Percentiles rank a stretch among this genome's conserved stretches.
Evolutionary conservation across 2,329 filamentous ascomycete species (phyloP).

Genomic region (Neonectria coccinea): DNA sequence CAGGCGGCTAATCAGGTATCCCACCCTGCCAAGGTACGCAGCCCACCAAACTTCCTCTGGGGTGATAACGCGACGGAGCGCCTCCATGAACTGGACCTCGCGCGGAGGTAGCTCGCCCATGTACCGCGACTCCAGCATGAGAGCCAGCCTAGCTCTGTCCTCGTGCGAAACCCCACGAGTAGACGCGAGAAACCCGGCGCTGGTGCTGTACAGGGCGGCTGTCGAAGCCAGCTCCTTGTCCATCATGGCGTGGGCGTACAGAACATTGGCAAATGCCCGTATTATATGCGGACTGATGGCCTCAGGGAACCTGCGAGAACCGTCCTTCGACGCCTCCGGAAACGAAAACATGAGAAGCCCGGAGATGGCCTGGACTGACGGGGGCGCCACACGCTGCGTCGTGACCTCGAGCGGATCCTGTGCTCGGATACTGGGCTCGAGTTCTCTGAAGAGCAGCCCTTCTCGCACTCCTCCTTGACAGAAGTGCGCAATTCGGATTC

Average conservation of each 20-base stretch:
- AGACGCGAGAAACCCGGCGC: conserved; percentile 23
- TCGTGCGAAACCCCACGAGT: conserved; percentile 25
- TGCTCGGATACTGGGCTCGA: conserved; percentile 21
- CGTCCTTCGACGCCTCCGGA: conserved; percentile 19
- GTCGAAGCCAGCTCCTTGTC: conserved; percentile 32
- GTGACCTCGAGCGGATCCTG: conserved; percentile 31
- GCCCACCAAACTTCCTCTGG: conserved; percentile 34
- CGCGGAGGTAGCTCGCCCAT: conserved; percentile 32
- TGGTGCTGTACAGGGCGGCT: conserved; percentile 30
- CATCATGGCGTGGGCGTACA: conserved; percentile 30
- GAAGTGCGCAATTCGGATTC: conserved; percentile 28
- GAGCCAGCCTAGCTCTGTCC: conserved; percentile 28
- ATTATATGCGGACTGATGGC: conserved; percentile 23
- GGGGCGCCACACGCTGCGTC: conserved; percentile 24
- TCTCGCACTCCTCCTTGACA: conserved; percentile 31
- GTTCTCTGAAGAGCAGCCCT: conserved; percentile 28
- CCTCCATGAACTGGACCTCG: conserved; percentile 24
- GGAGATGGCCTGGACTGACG: conserved; percentile 23
- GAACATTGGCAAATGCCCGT: conserved; percentile 23
- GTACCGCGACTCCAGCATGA: conserved; percentile 30
- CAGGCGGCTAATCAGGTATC: conserved; percentile 26
- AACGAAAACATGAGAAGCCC: conserved; percentile 18
- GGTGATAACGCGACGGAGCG: conserved; percentile 22
- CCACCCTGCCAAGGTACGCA: conserved; percentile 27
- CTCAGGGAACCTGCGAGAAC: conserved; percentile 22